Conservation (phyloP, 2,329 filamentous ascomycete genomes). For the Blumeriella jaapii region DNA sequence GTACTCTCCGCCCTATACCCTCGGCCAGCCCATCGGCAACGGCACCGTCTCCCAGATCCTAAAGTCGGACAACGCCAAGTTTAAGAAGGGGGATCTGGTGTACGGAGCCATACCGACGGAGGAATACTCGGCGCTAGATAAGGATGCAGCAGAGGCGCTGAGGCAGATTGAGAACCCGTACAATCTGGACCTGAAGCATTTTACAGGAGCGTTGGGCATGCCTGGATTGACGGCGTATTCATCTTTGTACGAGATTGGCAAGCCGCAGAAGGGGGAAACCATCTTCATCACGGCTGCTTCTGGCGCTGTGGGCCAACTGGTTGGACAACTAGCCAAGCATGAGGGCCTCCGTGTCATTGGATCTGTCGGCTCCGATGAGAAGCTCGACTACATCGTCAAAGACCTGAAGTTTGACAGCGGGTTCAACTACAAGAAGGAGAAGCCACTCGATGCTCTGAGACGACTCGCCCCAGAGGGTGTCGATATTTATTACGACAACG, state of each 20-base stretch:
- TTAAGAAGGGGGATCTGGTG: constrained; percentile 57
- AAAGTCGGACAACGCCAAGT: constrained; percentile 53
- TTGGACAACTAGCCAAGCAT: constrained; percentile 68
- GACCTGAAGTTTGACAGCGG: constrained; percentile 60
- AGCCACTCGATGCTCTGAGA: constrained; percentile 48
- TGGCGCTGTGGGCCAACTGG: constrained; percentile 63
- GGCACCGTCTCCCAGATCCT: constrained; percentile 55
- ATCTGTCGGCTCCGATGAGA: constrained; percentile 64
- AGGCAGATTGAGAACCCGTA: constrained; percentile 56
- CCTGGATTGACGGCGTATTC: constrained; percentile 66
- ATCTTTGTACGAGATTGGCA: constrained; percentile 62
- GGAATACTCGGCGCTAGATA: constrained; percentile 50
- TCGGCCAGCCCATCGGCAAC: constrained; percentile 55
- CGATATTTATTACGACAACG: constrained; percentile 76
- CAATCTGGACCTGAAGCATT: constrained; percentile 53
- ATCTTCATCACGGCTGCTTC: constrained; percentile 68
- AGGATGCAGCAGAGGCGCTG: constrained; percentile 31
- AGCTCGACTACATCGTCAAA: constrained; percentile 62
- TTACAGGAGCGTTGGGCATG: constrained; percentile 69
- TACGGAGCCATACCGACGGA: constrained; percentile 46
- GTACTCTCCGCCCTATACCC: constrained; percentile 51
- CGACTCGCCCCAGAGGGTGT: constrained; percentile 60
- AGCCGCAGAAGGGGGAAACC: constrained; percentile 65
- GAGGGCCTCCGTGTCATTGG: constrained; percentile 65
- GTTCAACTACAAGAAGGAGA: constrained; percentile 75